Evolutionary conservation across 164 flowering plant genomes (phyloP), one percentile per base, ranked within the genome.

Genomic region (Cinnamomum micranthum): DNA sequence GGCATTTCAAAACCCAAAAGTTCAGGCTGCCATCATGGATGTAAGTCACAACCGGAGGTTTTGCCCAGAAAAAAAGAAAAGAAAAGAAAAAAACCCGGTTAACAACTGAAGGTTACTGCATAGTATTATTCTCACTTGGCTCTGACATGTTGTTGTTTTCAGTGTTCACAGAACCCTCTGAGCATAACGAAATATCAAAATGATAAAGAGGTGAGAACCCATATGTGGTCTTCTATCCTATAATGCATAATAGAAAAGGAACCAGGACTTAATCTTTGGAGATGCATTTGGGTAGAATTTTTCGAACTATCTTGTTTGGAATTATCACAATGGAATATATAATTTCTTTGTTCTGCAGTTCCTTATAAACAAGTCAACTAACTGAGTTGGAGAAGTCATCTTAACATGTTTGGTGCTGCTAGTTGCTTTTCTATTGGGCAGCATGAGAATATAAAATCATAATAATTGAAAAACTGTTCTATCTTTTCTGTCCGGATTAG

Each of bases 1-100:
- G 91, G 99, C 98, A 69, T 95, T 95, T 79, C 99, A 95, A 76
- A 95, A 92, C 79, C 99, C 99, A 10, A 91, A 92, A 89, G 91
- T 93, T 74, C 99, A 93, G 84, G 89, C 91, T 77, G 99, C 99
- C 63, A 92, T 95, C 77, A 89, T 93, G 96, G 99, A 95, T 80
- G 99, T 93, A 91, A 70, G 97, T 68, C 28, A 70, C 70, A 24
- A 47, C 68, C 50, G 7, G 47, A 7, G 47, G 9, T 41, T 6
- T 35, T 6, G 2, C 47, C 47, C 10, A 24, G 25, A 24, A 24
- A 24, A 24, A 24, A 24, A 0, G 7, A 35, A 35, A n/a, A n/a
- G n/a, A n/a, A n/a, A n/a, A n/a, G n/a, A n/a, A 35, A 35, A 35
- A 35, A 41, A 41, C 1, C 7, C 47, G 2, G 47, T 41, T 41